These are phyloP conservation scores for Aegilops bicornis DNA, from an alignment of 176 grass and related monocot genomes.

Conservation along the genomic window DNA sequence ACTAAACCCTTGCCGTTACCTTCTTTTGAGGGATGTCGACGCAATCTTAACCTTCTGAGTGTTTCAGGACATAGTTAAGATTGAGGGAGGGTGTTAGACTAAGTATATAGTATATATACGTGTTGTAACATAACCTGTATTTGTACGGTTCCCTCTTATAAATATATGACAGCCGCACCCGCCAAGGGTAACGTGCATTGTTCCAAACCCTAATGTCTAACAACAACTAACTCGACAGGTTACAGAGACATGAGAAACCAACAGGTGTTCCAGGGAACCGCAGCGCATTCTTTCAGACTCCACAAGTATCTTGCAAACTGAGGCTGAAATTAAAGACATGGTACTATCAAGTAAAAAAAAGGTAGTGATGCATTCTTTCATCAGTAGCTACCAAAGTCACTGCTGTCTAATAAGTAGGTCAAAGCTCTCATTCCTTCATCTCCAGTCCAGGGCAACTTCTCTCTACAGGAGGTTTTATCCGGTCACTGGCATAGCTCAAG, in stretches of 20 bases:
- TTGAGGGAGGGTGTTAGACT: no score
- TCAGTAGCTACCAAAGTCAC: background rate
- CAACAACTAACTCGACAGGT: background rate
- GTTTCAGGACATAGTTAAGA: no score
- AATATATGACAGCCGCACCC: no score
- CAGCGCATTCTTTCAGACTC: background rate
- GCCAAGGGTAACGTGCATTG: no score
- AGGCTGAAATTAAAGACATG: background rate
- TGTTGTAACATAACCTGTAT: no score
- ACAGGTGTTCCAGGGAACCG: background rate
- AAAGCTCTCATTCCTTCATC: no score
- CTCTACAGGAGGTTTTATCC: background rate
- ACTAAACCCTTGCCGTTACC: no score
- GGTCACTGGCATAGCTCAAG: background rate
- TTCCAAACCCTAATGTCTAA: no score
- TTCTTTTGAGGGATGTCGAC: no score
- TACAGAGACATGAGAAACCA: background rate
- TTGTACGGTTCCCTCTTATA: no score
- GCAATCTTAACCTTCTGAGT: no score
- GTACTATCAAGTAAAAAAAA: background rate
- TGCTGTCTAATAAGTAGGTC: background rate
- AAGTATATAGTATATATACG: no score
- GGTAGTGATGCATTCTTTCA: background rate
- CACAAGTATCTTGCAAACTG: background rate
- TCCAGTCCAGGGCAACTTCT: background rate